These are phyloP conservation scores for Colletotrichum melonis DNA, from an alignment of 2,329 filamentous ascomycete species.

Conservation along the genomic window DNA sequence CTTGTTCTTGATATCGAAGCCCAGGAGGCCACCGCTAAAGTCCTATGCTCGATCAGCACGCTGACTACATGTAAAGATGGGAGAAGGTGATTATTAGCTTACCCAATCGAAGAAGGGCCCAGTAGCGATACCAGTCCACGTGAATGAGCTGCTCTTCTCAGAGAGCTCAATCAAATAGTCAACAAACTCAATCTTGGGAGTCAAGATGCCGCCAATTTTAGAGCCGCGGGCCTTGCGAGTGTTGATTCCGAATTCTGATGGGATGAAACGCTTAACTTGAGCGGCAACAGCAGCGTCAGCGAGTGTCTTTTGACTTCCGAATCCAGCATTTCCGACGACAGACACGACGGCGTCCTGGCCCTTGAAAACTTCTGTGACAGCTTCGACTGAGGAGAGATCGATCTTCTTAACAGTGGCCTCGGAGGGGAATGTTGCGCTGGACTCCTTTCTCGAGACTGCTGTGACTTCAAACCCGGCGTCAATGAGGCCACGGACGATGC, in stretches of 20 bases:
- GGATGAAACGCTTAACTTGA: conserved; percentile 68
- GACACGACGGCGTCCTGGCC: conserved; percentile 68
- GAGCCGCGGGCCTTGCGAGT: conserved; percentile 41
- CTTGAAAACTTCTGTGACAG: conserved; percentile 58
- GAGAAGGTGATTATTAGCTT: conserved; percentile 34
- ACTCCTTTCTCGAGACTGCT: conserved; percentile 60
- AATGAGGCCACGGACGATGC: conserved; percentile 45
- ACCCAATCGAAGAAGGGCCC: conserved; percentile 73
- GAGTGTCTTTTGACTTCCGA: conserved; percentile 58
- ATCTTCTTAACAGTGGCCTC: conserved; percentile 56
- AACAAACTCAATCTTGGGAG: conserved; percentile 41
- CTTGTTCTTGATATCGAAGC: conserved; percentile 60
- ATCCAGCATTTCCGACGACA: conserved; percentile 54
- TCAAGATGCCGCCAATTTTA: conserved; percentile 42
- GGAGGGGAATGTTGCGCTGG: conserved; percentile 47
- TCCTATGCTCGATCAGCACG: conserved; percentile 45
- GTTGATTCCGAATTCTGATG: conserved; percentile 61
- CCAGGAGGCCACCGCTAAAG: conserved; percentile 60
- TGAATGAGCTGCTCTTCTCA: conserved; percentile 49
- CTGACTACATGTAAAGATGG: background rate
- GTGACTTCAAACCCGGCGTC: conserved; percentile 59
- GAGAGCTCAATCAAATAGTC: conserved; percentile 35
- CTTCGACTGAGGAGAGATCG: conserved; percentile 55
- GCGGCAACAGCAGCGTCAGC: conserved; percentile 67
- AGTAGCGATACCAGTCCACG: conserved; percentile 69